Evolutionary conservation across 2,329 filamentous ascomycete genomes (phyloP).

Genomic region (Pyrenochaeta sp.): DNA sequence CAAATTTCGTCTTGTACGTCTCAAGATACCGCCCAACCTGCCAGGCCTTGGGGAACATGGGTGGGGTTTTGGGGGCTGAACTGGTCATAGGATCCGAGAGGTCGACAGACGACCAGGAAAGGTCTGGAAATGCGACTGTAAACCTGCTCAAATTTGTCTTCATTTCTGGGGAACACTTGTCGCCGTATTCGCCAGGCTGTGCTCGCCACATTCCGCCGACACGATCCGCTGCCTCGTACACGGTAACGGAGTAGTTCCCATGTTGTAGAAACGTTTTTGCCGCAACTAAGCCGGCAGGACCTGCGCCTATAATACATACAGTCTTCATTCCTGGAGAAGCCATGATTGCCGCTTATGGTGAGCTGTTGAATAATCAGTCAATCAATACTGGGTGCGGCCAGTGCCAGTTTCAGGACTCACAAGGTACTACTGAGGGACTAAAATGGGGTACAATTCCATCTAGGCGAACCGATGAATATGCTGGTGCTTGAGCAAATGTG

Average conservation of each 20-base stretch:
- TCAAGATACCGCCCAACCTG: slow-evolving; percentile 78
- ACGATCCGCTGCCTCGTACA: slow-evolving; percentile 72
- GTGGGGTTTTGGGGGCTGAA: slow-evolving; percentile 48
- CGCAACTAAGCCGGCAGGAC: slow-evolving; percentile 55
- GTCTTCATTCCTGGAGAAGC: slow-evolving; percentile 31
- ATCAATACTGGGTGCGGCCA: background rate
- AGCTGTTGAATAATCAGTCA: background rate
- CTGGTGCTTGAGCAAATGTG: background rate
- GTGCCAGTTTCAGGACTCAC: background rate
- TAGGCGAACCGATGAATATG: background rate
- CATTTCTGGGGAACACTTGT: slow-evolving; percentile 69
- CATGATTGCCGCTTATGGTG: background rate
- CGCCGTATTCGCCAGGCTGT: slow-evolving; percentile 54
- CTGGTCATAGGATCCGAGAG: slow-evolving; percentile 20
- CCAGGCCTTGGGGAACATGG: slow-evolving; percentile 78
- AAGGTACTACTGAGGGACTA: background rate
- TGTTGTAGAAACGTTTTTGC: slow-evolving; percentile 73
- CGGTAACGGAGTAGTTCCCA: slow-evolving; percentile 70
- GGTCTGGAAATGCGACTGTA: slow-evolving; percentile 70
- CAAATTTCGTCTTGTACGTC: slow-evolving; percentile 68
- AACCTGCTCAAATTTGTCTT: slow-evolving; percentile 79
- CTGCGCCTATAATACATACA: slow-evolving; percentile 55
- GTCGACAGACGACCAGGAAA: slow-evolving; percentile 70
- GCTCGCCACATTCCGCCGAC: slow-evolving; percentile 82
- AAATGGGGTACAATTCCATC: background rate